Evolutionary conservation across 305 asterid species (phyloP), one percentile per base, ranked within the genome.

Genomic region (Salvia sclarea): DNA sequence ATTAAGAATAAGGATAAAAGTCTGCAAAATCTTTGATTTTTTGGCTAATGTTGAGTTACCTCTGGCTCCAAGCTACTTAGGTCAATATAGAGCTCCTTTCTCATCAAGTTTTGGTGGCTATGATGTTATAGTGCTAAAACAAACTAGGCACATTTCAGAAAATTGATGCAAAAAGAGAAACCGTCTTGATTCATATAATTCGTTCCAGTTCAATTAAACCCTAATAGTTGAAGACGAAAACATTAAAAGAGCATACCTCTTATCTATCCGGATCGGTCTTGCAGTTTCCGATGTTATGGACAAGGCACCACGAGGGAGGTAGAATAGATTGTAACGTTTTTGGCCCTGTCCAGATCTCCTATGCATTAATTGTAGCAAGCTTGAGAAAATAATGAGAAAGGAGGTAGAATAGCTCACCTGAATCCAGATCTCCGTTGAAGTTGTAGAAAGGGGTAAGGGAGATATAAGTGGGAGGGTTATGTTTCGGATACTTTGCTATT

Each of bases 401-500:
- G 33, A 37, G 58, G 28, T 35, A 62, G 45, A 57, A 58, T 48
- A 56, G 41, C 31, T 38, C 30, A 68, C 71, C 76, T 21, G 31
- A 13, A 22, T 30, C 14, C 60, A 38, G 68, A 44, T 49, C 11
- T 70, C 58, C 54, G 20, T 56, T 33, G 61, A 49, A 35, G 43
- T 31, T 60, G 60, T 64, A 16, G 35, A 61, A 70, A 66, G 55
- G 69, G 73, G 17, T 18, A 69, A 41, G 31, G 73, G 58, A 37
- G 47, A 70, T 20, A 71, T 47, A 66, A 48, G 64, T 44, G 64
- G 52, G 62, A 33, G 70, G 65, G 66, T 18, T 49, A 0, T 35
- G 79, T 14, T 22, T 16, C 33, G 59, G 72, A 63, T 20, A 33
- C 57, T 35, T 41, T 70, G 41, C 25, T 38, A 48, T 65, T 60